These are phyloP conservation scores for Clavispora phyllophila DNA, from an alignment of 805 yeast species.

Conservation along the genomic window DNA sequence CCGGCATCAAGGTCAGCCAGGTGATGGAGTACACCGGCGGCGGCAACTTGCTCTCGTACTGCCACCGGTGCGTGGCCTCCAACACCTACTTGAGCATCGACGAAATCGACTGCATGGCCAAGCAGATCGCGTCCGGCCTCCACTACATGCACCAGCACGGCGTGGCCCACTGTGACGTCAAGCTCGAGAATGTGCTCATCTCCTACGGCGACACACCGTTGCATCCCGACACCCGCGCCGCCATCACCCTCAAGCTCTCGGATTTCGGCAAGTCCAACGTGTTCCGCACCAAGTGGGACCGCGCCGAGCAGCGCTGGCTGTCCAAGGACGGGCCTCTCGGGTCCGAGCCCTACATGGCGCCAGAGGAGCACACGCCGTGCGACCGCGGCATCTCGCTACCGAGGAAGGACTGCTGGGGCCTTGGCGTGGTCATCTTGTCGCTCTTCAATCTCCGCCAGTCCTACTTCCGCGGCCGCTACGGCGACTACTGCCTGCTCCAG, in stretches of 20 bases:
- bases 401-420: slow-evolving; percentile 83
- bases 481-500: slow-evolving; percentile 10
- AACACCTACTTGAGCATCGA: slow-evolving; percentile 20
- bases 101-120: slow-evolving; percentile 87
- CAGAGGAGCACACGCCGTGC: slow-evolving; percentile 63
- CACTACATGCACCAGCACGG: slow-evolving; percentile 86
- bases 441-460: slow-evolving; percentile 27
- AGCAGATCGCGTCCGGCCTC: slow-evolving; percentile 78
- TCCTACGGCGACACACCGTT: slow-evolving; percentile 25
- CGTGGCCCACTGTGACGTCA: slow-evolving; percentile 89
- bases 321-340: slow-evolving; percentile 72
- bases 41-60: slow-evolving; percentile 32
- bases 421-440: slow-evolving; percentile 50
- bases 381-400: slow-evolving; percentile 58
- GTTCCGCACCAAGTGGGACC: slow-evolving; percentile 86
- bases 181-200: slow-evolving; percentile 79
- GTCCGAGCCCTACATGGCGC: slow-evolving; percentile 87
- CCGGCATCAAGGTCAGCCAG: slow-evolving; percentile 21
- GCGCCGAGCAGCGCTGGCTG: slow-evolving; percentile 37
- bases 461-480: slow-evolving; percentile 16
- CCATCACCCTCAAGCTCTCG: slow-evolving; percentile 30
- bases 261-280: slow-evolving; percentile 94
- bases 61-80: slow-evolving; percentile 11
- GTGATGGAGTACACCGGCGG: slow-evolving; percentile 37
- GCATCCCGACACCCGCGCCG: slow-evolving; percentile 6